These are phyloP conservation scores for Inga laurina DNA, from an alignment of 306 rosid species.

Conservation along the genomic window DNA sequence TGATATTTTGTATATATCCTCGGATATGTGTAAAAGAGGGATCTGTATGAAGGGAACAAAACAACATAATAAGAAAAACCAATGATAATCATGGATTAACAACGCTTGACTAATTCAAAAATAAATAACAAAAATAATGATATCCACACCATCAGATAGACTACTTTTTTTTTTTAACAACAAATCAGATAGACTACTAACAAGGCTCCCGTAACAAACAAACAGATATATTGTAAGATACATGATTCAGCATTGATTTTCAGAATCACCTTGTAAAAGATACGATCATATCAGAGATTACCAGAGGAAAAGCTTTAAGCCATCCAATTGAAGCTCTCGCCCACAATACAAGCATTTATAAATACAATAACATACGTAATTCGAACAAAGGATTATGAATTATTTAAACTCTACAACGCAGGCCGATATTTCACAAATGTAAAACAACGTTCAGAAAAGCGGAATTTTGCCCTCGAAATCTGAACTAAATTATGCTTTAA, in stretches of 20 bases:
- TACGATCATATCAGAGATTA: slow-evolving; percentile 7
- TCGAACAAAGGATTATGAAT: background rate
- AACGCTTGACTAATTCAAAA: background rate
- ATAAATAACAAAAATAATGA: background rate
- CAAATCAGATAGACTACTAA: background rate
- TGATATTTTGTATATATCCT: slow-evolving; percentile 57
- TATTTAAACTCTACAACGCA: background rate
- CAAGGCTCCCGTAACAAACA: background rate
- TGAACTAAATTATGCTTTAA: background rate
- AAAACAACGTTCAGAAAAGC: background rate
- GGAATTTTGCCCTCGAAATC: slow-evolving; percentile 1
- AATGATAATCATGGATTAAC: background rate
- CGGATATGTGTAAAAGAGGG: slow-evolving; percentile 68
- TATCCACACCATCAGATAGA: background rate
- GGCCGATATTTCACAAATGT: background rate
- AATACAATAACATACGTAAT: background rate
- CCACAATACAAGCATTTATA: slow-evolving; percentile 17
- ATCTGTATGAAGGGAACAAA: slow-evolving; percentile 42
- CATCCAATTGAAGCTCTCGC: background rate
- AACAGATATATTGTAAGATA: background rate
- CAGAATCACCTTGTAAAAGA: background rate
- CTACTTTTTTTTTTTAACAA: background rate
- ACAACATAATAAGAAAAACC: slow-evolving; percentile 20
- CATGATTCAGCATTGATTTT: background rate
- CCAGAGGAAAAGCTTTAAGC: background rate